A percentile compares a stretch with the other conserved stretches of the same genome.
Conservation (phyloP, 345 rosid genomes). For the Kandelia obovata region DNA sequence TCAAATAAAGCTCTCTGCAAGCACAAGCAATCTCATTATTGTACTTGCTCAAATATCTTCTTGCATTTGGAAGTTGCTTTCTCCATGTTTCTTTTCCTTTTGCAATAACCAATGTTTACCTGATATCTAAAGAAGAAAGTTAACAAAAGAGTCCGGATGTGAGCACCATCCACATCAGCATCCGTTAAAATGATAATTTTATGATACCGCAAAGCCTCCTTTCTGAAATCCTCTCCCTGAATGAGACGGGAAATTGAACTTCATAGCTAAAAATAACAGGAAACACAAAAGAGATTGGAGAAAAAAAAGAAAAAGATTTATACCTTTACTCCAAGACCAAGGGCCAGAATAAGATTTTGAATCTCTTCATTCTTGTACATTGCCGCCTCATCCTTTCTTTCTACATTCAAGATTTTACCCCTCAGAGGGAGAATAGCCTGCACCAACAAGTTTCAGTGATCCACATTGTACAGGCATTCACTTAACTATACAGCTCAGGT, state of each 20-base stretch:
- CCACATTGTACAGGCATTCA: not conserved
- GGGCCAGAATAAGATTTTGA: constrained; percentile 89
- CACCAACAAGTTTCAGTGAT: constrained; percentile 13
- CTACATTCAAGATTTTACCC: constrained; percentile 93
- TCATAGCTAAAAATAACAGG: not conserved
- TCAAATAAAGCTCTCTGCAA: constrained; percentile 84
- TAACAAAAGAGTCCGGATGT: constrained; percentile 83
- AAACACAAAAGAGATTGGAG: not conserved
- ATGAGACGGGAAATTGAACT: constrained; percentile 9
- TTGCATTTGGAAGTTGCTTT: not conserved
- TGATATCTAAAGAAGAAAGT: constrained; percentile 98
- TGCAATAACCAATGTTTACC: constrained; percentile 38
- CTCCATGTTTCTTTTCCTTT: not conserved
- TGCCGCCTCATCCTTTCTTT: constrained; percentile 94
- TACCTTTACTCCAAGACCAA: constrained; percentile 98
- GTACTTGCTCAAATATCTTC: constrained; percentile 10
- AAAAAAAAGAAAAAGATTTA: not conserved
- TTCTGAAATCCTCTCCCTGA: constrained; percentile 91
- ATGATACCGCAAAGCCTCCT: constrained; percentile 83
- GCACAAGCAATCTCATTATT: constrained; percentile 19
- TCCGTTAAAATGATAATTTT: constrained; percentile 95
- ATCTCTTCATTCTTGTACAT: constrained; percentile 98
- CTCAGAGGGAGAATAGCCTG: constrained; percentile 98
- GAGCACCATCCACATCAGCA: constrained; percentile 99
- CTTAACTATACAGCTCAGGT: not conserved